Evolutionary conservation across 192 early-diverging fungal species (phyloP).

Genomic region (Linnemannia hyalina): DNA sequence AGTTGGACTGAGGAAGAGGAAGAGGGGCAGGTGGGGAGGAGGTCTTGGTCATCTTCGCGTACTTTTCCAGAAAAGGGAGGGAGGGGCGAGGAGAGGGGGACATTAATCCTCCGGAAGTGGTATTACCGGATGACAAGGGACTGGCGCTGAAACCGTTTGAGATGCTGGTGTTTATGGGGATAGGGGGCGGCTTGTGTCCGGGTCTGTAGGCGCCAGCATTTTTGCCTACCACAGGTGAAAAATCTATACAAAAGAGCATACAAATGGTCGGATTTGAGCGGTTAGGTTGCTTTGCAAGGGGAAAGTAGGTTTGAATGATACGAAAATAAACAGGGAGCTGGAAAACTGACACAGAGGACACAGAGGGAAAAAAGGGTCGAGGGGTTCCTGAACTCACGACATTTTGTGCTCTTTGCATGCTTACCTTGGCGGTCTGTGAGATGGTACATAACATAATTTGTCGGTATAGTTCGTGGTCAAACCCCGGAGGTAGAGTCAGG

Average conservation of each 20-base stretch:
- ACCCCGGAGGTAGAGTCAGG: background rate
- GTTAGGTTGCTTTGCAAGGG: background rate
- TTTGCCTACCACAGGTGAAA: background rate
- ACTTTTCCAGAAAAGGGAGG: constrained; percentile 57
- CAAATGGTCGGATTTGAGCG: background rate
- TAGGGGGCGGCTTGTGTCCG: constrained; percentile 18
- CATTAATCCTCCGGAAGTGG: background rate
- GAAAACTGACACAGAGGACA: background rate
- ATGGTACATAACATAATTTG: background rate
- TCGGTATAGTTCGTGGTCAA: background rate
- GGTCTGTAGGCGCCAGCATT: constrained; percentile 20
- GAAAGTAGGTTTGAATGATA: background rate
- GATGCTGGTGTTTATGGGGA: constrained; percentile 1
- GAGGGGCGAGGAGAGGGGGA: constrained; percentile 34
- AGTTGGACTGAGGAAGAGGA: constrained; percentile 22
- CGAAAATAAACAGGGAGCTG: background rate
- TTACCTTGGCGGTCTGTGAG: background rate
- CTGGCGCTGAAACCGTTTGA: background rate
- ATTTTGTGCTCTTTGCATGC: background rate
- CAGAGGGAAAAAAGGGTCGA: background rate
- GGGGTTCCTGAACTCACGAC: background rate
- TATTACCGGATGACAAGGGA: background rate
- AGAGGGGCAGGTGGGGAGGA: constrained; percentile 22
- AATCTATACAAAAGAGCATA: background rate
- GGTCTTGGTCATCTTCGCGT: constrained; percentile 43